These are phyloP conservation scores for Eremothecium sinecaudum DNA, from an alignment of 1,139 yeast species.

Conservation along the genomic window DNA sequence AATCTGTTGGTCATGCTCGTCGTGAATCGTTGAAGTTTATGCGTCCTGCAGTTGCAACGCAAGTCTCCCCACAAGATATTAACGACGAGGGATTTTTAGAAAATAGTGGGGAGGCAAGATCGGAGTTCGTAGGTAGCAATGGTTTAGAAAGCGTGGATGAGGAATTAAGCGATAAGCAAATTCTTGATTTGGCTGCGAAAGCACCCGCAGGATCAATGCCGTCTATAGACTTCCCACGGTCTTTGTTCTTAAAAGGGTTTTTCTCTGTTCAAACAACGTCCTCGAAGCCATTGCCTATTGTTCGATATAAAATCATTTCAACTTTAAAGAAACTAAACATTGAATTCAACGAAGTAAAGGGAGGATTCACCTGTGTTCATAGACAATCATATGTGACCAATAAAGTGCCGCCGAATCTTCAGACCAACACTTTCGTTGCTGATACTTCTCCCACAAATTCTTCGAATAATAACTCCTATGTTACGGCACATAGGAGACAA, in stretches of 20 bases:
- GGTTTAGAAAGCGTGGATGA: slow-evolving; percentile 9
- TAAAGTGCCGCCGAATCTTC: slow-evolving; percentile 10
- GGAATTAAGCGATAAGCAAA: slow-evolving; percentile 50
- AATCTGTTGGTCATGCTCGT: slow-evolving; percentile 74
- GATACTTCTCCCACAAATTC: slow-evolving; percentile 15
- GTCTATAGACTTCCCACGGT: slow-evolving; percentile 86
- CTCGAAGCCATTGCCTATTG: slow-evolving; percentile 81
- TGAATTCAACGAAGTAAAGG: slow-evolving; percentile 79
- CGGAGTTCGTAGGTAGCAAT: slow-evolving; percentile 19
- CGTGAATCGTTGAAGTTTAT: slow-evolving; percentile 44
- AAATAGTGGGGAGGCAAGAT: slow-evolving; percentile 56
- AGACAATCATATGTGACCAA: slow-evolving; percentile 18
- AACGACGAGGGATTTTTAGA: slow-evolving; percentile 52
- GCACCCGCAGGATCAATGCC: slow-evolving; percentile 84
- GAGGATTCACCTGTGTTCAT: slow-evolving; percentile 85
- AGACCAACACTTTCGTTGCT: slow-evolving; percentile 12
- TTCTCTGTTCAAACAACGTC: slow-evolving; percentile 94
- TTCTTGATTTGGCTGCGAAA: slow-evolving; percentile 54
- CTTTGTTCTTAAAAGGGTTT: slow-evolving; percentile 85
- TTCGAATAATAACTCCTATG: slow-evolving; percentile 7
- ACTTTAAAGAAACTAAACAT: slow-evolving; percentile 73
- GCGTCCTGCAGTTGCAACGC: slow-evolving; percentile 32
- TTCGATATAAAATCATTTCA: slow-evolving; percentile 73
- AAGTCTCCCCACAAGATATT: slow-evolving; percentile 46
- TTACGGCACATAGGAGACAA: slow-evolving; percentile 15